phyloP scores from a whole-genome alignment of 2,329 filamentous ascomycete species.

The Fusarium bactridioides region DNA sequence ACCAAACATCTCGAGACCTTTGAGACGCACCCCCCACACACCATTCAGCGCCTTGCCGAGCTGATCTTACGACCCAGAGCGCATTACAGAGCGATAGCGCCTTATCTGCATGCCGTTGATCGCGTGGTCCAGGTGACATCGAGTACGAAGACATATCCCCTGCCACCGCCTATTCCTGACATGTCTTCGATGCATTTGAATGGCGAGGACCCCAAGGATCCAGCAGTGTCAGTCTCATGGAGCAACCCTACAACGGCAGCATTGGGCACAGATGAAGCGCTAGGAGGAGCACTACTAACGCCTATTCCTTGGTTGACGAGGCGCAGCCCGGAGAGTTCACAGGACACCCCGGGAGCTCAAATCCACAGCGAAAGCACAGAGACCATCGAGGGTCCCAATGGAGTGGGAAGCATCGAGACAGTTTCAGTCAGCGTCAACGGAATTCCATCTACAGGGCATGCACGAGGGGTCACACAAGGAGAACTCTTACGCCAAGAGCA shows the following conservation, averaged over 20 bases:
- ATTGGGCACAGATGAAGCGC: slow-evolving; percentile 84
- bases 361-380: slow-evolving; percentile 77
- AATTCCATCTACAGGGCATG: slow-evolving; percentile 60
- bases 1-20: slow-evolving; percentile 73
- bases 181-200: slow-evolving; percentile 67
- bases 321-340: slow-evolving; percentile 44
- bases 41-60: slow-evolving; percentile 90
- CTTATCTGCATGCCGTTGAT: slow-evolving; percentile 90
- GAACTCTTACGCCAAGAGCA: slow-evolving; percentile 89
- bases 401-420: slow-evolving; percentile 80
- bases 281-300: slow-evolving; percentile 90
- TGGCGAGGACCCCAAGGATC: slow-evolving; percentile 60
- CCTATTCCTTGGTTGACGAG: slow-evolving; percentile 87
- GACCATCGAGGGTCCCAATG: slow-evolving; percentile 83
- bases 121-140: slow-evolving; percentile 91
- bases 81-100: slow-evolving; percentile 82
- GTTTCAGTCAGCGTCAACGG: slow-evolving; percentile 80
- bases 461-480: slow-evolving; percentile 77
- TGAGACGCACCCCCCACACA: slow-evolving; percentile 81
- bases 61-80: slow-evolving; percentile 77
- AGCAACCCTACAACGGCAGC: slow-evolving; percentile 55
- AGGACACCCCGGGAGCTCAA: slow-evolving; percentile 48
- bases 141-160: slow-evolving; percentile 79
- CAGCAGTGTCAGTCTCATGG: slow-evolving; percentile 54
- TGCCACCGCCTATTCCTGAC: slow-evolving; percentile 72